These are phyloP conservation scores for Luzula sylvatica DNA, from an alignment of 176 grass and related monocot genomes.

Conservation along the genomic window DNA sequence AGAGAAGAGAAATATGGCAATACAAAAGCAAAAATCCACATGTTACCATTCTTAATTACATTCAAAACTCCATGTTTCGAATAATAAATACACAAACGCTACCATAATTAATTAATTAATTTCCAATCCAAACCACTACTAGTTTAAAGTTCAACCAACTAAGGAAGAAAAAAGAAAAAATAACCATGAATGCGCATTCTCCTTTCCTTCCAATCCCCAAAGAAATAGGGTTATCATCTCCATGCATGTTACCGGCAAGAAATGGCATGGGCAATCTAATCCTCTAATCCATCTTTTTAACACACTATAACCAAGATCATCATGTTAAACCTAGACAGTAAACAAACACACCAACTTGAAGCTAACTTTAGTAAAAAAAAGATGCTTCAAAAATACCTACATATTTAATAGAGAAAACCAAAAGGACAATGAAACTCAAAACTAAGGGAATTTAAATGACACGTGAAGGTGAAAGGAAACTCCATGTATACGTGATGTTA, in stretches of 20 bases:
- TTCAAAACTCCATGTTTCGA: not conserved
- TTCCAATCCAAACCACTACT: not conserved
- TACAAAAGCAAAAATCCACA: constrained; percentile 14
- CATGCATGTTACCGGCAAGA: not conserved
- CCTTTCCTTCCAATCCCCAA: no score
- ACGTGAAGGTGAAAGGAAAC: no score
- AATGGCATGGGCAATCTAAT: not conserved
- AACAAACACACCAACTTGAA: constrained; percentile 21
- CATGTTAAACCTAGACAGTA: constrained; percentile 22
- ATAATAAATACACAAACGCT: constrained; percentile 9
- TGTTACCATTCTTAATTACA: not conserved
- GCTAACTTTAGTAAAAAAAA: constrained; percentile 20
- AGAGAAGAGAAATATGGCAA: constrained; percentile 16
- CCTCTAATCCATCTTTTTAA: constrained; percentile 14
- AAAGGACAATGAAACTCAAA: constrained; percentile 19
- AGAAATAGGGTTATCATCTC: no score
- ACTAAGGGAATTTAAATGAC: constrained; percentile 1
- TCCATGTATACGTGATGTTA: constrained; percentile 6
- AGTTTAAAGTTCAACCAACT: constrained; percentile 6
- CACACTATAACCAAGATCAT: constrained; percentile 10
- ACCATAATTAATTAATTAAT: not conserved
- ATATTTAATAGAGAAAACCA: constrained; percentile 7
- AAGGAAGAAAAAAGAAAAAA: constrained; percentile 12
- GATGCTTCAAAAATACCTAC: constrained; percentile 23
- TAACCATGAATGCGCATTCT: no score